These are phyloP conservation scores for Cercis canadensis DNA, from an alignment of 306 rosid genomes.

Conservation along the genomic window DNA sequence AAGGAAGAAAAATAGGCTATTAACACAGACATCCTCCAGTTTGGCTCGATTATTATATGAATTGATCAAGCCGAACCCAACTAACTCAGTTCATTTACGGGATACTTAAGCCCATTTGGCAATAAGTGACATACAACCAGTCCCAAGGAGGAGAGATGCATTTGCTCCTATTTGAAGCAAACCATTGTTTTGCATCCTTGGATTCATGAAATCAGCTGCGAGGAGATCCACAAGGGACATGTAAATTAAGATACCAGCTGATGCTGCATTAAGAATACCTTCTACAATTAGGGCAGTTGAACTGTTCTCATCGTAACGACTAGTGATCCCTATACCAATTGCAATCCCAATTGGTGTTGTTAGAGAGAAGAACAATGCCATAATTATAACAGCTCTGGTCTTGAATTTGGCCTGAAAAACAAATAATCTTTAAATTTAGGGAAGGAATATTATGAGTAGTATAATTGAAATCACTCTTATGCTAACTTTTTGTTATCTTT, in stretches of 20 bases:
- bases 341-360: neutral
- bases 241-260: constrained; percentile 8
- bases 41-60: too few species aligned
- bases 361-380: neutral
- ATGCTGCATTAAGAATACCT: neutral
- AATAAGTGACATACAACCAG: neutral
- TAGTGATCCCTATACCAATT: neutral
- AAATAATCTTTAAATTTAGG: neutral
- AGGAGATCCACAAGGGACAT: neutral
- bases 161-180: neutral
- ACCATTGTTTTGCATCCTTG: neutral
- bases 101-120: neutral
- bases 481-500: too few species aligned
- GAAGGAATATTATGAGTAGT: too few species aligned
- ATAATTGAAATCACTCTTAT: too few species aligned
- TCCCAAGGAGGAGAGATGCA: neutral
- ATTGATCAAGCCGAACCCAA: too few species aligned
- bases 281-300: neutral
- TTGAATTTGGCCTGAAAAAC: constrained; percentile 1
- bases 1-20: too few species aligned
- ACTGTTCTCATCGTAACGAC: neutral
- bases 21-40: too few species aligned
- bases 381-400: neutral
- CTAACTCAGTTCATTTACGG: too few species aligned
- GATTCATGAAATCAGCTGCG: constrained; percentile 16